Evolutionary conservation across 2,329 filamentous ascomycete species (phyloP).

Genomic region (Fusarium paranaense): DNA sequence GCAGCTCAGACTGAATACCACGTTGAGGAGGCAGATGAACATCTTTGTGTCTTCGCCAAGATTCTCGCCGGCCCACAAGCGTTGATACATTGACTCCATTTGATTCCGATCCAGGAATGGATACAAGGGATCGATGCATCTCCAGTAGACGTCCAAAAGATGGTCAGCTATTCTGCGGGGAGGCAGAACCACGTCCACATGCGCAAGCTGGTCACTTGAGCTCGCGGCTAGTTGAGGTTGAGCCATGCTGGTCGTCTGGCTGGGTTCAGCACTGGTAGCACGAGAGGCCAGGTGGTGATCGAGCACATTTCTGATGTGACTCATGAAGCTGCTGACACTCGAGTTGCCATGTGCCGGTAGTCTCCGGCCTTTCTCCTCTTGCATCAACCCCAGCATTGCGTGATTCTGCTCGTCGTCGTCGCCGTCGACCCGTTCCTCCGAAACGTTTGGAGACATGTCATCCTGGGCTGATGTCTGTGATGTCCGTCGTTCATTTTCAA

Average conservation of each 20-base stretch:
- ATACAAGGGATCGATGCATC: neutral
- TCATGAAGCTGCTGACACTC: neutral
- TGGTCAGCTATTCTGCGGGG: neutral
- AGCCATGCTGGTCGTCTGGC: too few relatives aligned
- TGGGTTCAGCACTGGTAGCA: neutral
- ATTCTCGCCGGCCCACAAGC: neutral
- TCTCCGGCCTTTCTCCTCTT: neutral
- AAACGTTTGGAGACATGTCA: neutral
- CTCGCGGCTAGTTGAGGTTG: neutral
- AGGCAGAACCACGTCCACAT: neutral
- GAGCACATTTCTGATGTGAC: neutral
- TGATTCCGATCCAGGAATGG: neutral
- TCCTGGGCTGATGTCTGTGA: neutral
- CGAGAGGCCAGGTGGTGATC: neutral
- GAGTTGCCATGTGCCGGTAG: neutral
- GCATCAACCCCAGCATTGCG: neutral
- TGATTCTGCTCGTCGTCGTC: neutral
- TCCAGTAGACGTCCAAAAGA: neutral
- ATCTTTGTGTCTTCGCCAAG: neutral
- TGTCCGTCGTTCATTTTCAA: neutral
- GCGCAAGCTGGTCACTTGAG: neutral
- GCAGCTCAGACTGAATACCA: neutral
- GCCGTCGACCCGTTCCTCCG: neutral
- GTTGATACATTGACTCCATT: neutral
- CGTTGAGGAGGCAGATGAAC: neutral